Evolutionary conservation across 1,284 basidiomycete genomes (phyloP).

Genomic region (Baeospora myosura): DNA sequence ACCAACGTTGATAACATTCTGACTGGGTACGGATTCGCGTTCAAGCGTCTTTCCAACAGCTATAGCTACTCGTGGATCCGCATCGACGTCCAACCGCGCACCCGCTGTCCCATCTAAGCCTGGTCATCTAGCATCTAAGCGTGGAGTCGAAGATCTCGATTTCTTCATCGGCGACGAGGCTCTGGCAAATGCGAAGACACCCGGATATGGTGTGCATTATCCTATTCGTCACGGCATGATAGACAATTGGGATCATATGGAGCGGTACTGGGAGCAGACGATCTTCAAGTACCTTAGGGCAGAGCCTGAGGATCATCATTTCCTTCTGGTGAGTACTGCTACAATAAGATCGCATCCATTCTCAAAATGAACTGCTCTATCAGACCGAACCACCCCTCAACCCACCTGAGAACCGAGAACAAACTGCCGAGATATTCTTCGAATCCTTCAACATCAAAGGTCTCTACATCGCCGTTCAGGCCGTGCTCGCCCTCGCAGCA

Average conservation of each 20-base stretch:
- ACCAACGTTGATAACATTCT: neutral
- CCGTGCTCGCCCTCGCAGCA: constrained; percentile 96
- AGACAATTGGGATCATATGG: constrained; percentile 99
- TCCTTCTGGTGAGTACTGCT: constrained; percentile 70
- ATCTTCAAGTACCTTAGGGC: constrained; percentile 99
- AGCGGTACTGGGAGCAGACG: constrained; percentile 98
- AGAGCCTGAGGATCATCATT: constrained; percentile 99
- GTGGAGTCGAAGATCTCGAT: constrained; percentile 98
- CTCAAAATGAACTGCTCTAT: neutral
- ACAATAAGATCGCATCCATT: neutral
- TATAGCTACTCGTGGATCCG: constrained; percentile 78
- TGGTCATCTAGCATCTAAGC: constrained; percentile 89
- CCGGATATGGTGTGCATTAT: constrained; percentile 90
- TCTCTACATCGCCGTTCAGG: constrained; percentile 97
- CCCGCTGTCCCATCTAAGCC: constrained; percentile 81
- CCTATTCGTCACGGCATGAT: constrained; percentile 98
- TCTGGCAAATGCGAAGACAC: constrained; percentile 85
- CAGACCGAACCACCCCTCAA: constrained; percentile 98
- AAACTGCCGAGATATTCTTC: constrained; percentile 99
- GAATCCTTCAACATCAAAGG: constrained; percentile 99
- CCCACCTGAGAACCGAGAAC: constrained; percentile 97
- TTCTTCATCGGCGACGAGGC: constrained; percentile 99
- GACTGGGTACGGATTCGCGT: neutral
- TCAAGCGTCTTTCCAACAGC: constrained; percentile 90
- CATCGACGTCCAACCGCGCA: constrained; percentile 56